Conservation (phyloP, 2,329 filamentous ascomycete genomes). For the Ambrosiella xylebori region DNA sequence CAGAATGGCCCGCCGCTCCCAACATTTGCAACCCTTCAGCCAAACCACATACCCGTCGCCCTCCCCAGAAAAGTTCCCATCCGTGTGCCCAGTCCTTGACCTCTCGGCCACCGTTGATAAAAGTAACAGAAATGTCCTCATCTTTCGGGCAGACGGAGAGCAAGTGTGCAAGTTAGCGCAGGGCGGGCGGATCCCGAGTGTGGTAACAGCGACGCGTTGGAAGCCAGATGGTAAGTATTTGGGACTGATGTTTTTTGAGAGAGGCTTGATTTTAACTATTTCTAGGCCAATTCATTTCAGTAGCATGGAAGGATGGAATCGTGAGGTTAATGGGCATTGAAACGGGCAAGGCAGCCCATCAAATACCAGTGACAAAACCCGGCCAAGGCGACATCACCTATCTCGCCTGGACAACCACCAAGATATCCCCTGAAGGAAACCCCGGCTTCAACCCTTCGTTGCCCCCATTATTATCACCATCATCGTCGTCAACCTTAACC, state of each 20-base stretch:
- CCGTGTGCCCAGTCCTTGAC: constrained; percentile 73
- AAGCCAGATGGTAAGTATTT: constrained; percentile 45
- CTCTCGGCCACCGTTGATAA: constrained; percentile 54
- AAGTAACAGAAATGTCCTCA: constrained; percentile 49
- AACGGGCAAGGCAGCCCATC: constrained; percentile 64
- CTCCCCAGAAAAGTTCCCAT: constrained; percentile 40
- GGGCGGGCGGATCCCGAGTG: constrained; percentile 23
- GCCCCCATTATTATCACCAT: too few relatives aligned
- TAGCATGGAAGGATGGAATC: constrained; percentile 68
- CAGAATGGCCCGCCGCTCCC: neutral
- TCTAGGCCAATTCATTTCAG: constrained; percentile 53
- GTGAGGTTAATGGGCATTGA: constrained; percentile 64
- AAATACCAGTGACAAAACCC: constrained; percentile 34
- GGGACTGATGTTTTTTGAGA: neutral
- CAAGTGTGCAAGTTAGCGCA: constrained; percentile 36
- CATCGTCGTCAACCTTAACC: too few relatives aligned
- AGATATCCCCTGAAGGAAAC: constrained; percentile 3
- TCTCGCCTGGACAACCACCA: constrained; percentile 9
- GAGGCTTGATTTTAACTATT: neutral
- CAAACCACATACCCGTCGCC: constrained; percentile 40
- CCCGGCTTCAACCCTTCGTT: too few relatives aligned
- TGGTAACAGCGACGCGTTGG: constrained; percentile 37
- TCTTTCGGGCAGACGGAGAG: constrained; percentile 67
- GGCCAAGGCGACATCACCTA: constrained; percentile 14
- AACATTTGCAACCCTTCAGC: constrained; percentile 26